Percentiles rank a stretch among this genome's conserved stretches.
Evolutionary conservation across 192 early-diverging fungal species (phyloP).

Genomic region (Podila epigama): DNA sequence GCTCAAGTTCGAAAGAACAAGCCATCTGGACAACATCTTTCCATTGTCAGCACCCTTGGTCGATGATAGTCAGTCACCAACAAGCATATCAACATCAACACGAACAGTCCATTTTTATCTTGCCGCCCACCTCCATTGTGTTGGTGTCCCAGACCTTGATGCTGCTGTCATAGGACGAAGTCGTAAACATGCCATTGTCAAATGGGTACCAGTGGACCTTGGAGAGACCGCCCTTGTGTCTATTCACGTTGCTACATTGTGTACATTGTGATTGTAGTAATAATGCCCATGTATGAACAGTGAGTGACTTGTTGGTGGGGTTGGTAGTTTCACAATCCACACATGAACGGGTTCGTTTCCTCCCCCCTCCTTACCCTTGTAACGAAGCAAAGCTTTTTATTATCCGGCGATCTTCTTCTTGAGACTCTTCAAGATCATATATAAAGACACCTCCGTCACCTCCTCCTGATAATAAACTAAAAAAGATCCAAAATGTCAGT

Average conservation of each 20-base stretch:
- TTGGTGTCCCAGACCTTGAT: conserved; percentile 86
- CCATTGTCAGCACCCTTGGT: too few relatives aligned
- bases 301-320: too few relatives aligned
- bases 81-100: too few relatives aligned
- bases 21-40: too few relatives aligned
- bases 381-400: conserved; percentile 30
- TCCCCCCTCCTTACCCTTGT: conserved; percentile 7
- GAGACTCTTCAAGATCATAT: conserved; percentile 65
- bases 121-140: conserved; percentile 74
- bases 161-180: conserved; percentile 78
- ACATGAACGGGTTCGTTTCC: too few relatives aligned
- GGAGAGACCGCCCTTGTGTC: conserved; percentile 75
- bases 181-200: conserved; percentile 87
- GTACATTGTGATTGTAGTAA: conserved; percentile 34
- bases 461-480: conserved; percentile 68
- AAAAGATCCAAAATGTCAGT: neutral
- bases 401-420: conserved; percentile 30
- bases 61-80: neutral
- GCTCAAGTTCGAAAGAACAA: conserved; percentile 73
- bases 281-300: conserved; percentile 6
- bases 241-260: conserved; percentile 50
- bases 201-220: conserved; percentile 82
- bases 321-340: too few relatives aligned
- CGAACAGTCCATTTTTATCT: too few relatives aligned
- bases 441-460: conserved; percentile 65